Conservation (phyloP, 768 basidiomycete genomes). For the Hirschioporus abietinus region DNA sequence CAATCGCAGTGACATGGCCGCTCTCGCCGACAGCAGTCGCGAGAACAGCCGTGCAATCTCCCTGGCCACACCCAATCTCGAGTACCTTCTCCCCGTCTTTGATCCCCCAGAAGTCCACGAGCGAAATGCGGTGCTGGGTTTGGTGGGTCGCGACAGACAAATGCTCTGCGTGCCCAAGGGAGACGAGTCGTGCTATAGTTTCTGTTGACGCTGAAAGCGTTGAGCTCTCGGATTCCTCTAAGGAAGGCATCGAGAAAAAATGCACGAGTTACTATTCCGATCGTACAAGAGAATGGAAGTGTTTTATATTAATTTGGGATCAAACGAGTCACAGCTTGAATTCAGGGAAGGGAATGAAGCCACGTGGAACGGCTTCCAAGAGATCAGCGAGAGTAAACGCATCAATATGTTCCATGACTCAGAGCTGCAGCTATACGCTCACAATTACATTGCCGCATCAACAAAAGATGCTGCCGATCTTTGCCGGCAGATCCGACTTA, state of each 20-base stretch:
- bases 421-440: background rate
- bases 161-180: constrained; percentile 8
- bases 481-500: no score
- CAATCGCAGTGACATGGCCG: constrained; percentile 34
- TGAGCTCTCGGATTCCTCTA: background rate
- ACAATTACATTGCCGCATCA: background rate
- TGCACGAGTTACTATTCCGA: no score
- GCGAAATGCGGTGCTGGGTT: constrained; percentile 27
- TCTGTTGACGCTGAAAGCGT: background rate
- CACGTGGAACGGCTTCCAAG: background rate
- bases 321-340: background rate
- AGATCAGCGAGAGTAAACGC: background rate
- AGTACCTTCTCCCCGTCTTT: constrained; percentile 25
- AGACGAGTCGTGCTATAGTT: constrained; percentile 15
- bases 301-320: background rate
- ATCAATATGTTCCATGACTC: background rate
- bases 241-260: background rate
- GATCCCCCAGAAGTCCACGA: constrained; percentile 27
- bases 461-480: no score
- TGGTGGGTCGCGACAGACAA: constrained; percentile 15
- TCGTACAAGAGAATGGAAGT: background rate
- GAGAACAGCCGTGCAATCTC: constrained; percentile 33
- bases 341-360: background rate
- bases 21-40: constrained; percentile 28
- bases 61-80: constrained; percentile 38